Evolutionary conservation across 495 filamentous ascomycete species (phyloP).

Genomic region (Usnea hakonensis): DNA sequence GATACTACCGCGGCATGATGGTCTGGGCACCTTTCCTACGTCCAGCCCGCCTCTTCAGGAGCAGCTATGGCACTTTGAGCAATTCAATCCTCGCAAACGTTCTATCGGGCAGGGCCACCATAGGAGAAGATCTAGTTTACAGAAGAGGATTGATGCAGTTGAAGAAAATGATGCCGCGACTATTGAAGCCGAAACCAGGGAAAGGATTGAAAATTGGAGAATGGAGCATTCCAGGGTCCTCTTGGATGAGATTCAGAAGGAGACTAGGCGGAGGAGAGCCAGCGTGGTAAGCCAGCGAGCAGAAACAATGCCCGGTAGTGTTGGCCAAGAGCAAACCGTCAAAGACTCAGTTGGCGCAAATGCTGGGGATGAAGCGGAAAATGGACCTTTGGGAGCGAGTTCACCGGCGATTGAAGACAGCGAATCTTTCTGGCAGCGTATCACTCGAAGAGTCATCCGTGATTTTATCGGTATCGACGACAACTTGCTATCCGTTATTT

Average conservation of each 20-base stretch:
- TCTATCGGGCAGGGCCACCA: slow-evolving; percentile 26
- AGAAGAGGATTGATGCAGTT: slow-evolving; percentile 56
- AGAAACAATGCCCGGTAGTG: slow-evolving; percentile 7
- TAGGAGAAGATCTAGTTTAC: slow-evolving; percentile 51
- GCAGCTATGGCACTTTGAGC: slow-evolving; percentile 77
- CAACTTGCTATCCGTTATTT: slow-evolving; percentile 69
- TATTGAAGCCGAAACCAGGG: slow-evolving; percentile 58
- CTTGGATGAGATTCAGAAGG: slow-evolving; percentile 79
- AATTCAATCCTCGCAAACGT: slow-evolving; percentile 61
- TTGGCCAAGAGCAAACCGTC: slow-evolving; percentile 9
- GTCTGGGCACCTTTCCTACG: slow-evolving; percentile 71
- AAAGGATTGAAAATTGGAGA: slow-evolving; percentile 84
- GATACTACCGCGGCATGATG: slow-evolving; percentile 84
- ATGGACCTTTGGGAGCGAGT: neutral
- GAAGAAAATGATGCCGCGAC: slow-evolving; percentile 52
- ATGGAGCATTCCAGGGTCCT: slow-evolving; percentile 81
- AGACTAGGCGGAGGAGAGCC: slow-evolving; percentile 58
- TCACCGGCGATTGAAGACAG: slow-evolving; percentile 18
- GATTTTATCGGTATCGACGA: slow-evolving; percentile 92
- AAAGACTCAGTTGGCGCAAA: slow-evolving; percentile 7
- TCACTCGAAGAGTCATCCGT: slow-evolving; percentile 78
- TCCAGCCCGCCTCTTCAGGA: slow-evolving; percentile 56
- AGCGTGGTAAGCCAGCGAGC: slow-evolving; percentile 30
- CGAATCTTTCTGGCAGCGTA: slow-evolving; percentile 69
- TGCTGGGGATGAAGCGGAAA: neutral